These are phyloP conservation scores for Fusarium dimerum DNA, from an alignment of 2,329 filamentous ascomycete species.

Conservation along the genomic window DNA sequence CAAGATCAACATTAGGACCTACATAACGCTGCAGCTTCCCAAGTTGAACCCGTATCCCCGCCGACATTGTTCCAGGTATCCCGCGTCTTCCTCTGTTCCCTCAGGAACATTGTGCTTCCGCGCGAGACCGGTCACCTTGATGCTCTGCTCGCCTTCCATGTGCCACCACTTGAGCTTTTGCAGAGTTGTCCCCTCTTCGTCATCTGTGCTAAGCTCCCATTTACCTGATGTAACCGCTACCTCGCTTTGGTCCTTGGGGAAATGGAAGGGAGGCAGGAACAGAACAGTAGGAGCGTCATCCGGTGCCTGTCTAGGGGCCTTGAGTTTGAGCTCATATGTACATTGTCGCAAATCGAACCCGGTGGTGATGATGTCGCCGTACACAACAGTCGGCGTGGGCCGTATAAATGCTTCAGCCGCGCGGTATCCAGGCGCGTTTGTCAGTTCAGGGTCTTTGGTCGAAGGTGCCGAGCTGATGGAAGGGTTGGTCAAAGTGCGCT, in stretches of 20 bases:
- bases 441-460: slow-evolving; percentile 56
- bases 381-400: slow-evolving; percentile 75
- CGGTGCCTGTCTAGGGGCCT: slow-evolving; percentile 57
- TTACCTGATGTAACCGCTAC: slow-evolving; percentile 83
- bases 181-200: slow-evolving; percentile 66
- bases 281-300: slow-evolving; percentile 75
- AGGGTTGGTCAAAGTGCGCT: slow-evolving; percentile 67
- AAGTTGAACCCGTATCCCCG: slow-evolving; percentile 47
- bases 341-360: slow-evolving; percentile 83
- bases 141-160: slow-evolving; percentile 75
- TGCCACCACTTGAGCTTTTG: slow-evolving; percentile 94
- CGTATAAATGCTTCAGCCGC: slow-evolving; percentile 93
- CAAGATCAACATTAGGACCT: slow-evolving; percentile 10
- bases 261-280: slow-evolving; percentile 90
- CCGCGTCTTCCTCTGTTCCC: slow-evolving; percentile 68
- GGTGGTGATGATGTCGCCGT: slow-evolving; percentile 69
- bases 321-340: slow-evolving; percentile 72
- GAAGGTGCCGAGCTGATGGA: slow-evolving; percentile 63
- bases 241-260: slow-evolving; percentile 70
- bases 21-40: slow-evolving; percentile 57
- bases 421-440: slow-evolving; percentile 72
- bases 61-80: slow-evolving; percentile 73
- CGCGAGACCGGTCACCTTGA: slow-evolving; percentile 75
- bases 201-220: slow-evolving; percentile 80
- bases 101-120: slow-evolving; percentile 59